These are phyloP conservation scores for Pseudopithomyces chartarum DNA, from an alignment of 2,329 filamentous ascomycete species.

Conservation along the genomic window DNA sequence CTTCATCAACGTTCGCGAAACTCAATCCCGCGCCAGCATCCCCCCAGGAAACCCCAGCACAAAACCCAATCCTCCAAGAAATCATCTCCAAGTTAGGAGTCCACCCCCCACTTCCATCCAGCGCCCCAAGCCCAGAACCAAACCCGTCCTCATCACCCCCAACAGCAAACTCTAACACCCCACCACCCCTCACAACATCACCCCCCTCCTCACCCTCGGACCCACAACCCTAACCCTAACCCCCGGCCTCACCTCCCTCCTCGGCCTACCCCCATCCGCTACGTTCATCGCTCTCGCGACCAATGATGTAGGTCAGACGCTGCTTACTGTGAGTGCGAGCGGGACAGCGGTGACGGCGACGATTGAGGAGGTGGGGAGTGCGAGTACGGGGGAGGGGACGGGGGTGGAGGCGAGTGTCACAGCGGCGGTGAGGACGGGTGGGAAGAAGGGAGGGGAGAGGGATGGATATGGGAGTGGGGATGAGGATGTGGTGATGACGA, in stretches of 20 bases:
- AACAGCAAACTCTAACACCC: neutral
- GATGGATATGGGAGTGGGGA: neutral
- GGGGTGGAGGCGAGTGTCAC: constrained; percentile 30
- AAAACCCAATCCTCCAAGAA: neutral
- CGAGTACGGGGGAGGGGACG: constrained; percentile 22
- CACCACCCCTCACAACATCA: constrained; percentile 7
- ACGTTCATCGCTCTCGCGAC: constrained; percentile 33
- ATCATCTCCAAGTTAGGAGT: neutral
- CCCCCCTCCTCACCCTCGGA: constrained; percentile 21
- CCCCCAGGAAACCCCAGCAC: neutral
- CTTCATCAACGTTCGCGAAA: neutral
- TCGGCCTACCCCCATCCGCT: constrained; percentile 23
- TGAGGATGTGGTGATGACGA: constrained; percentile 11
- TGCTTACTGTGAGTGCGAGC: constrained; percentile 33
- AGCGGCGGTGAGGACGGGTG: constrained; percentile 7
- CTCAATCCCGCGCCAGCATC: neutral
- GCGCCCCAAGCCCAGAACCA: neutral
- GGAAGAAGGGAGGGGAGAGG: too few relatives aligned
- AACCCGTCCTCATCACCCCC: neutral
- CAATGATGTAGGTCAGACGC: constrained; percentile 26
- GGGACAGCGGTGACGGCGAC: constrained; percentile 34
- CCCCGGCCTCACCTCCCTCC: constrained; percentile 31
- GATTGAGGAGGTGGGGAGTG: constrained; percentile 23
- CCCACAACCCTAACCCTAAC: constrained; percentile 28
- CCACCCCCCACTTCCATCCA: neutral